Evolutionary conservation across 495 filamentous ascomycete species (phyloP).

Genomic region (Terfezia boudieri): DNA sequence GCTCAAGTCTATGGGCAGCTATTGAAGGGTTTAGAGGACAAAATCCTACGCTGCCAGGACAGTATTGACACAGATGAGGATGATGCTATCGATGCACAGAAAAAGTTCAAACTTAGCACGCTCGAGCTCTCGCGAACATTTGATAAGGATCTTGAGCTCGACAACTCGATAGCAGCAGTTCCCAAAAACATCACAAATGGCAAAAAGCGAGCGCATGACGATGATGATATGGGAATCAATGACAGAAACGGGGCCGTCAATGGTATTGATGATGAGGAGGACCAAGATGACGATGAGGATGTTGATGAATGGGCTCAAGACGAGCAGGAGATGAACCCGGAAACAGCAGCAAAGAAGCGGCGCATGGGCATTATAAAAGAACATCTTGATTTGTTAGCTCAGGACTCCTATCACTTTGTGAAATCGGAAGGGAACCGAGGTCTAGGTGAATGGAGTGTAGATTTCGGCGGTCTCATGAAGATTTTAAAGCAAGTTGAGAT

Average conservation of each 20-base stretch:
- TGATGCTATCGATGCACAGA: conserved; percentile 2
- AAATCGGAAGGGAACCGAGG: conserved; percentile 33
- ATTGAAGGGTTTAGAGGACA: conserved; percentile 43
- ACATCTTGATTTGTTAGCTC: conserved; percentile 53
- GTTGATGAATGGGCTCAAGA: conserved; percentile 21
- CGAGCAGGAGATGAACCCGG: conserved; percentile 19
- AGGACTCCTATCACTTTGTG: conserved; percentile 47
- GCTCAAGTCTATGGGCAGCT: conserved; percentile 52
- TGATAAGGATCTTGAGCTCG: conserved; percentile 15
- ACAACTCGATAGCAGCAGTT: conserved; percentile 15
- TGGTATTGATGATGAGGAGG: conserved; percentile 19
- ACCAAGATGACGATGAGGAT: conserved; percentile 24
- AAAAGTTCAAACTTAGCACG: conserved; percentile 19
- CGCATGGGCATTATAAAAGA: conserved; percentile 37
- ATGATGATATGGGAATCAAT: conserved; percentile 19
- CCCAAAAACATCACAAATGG: conserved; percentile 21
- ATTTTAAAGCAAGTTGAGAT: conserved; percentile 50
- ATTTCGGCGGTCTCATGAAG: conserved; percentile 46
- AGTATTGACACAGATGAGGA: conserved; percentile 28
- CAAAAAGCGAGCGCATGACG: conserved; percentile 13
- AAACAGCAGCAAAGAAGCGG: conserved; percentile 20
- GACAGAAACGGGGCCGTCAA: conserved; percentile 13
- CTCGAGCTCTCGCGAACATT: conserved; percentile 18
- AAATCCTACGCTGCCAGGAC: conserved; percentile 44
- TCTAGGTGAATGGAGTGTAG: conserved; percentile 52